Evolutionary conservation across 2,329 filamentous ascomycete species (phyloP), one percentile per base, ranked within the genome.

Genomic region (Xylaria hypoxylon): DNA sequence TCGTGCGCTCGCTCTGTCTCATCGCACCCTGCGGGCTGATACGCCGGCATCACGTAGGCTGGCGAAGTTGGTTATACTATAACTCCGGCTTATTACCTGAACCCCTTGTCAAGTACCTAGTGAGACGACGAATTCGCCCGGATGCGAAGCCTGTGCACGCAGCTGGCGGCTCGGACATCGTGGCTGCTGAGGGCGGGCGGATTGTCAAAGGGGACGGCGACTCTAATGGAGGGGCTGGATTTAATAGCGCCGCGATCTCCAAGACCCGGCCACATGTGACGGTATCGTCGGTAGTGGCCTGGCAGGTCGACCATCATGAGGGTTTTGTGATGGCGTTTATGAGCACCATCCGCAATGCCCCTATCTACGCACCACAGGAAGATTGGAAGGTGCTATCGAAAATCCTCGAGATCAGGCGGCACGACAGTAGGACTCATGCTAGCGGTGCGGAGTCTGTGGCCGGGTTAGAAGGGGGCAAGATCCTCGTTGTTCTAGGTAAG

Each of bases 251-350:
- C 28, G 68, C 80, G 0, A 78, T 93, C 15, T 86, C 89, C 3
- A 80, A 81, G 2, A 78, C 79, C 13, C 80, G 85, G 59, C 83
- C 85, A 0, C 72, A 80, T 17, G 81, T 89, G 19, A 88, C 86
- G 7, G 85, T 92, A 3, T 85, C 88, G 0, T 82, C 84, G 3
- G 86, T 91, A 0, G 88, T 93, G 55, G 79, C 81, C 51, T 94
- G 92, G 90, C 92, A 95, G 78, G 79, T 93, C 22, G 80, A 83
- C 40, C 75, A 85, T 31, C 91, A 95, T 75, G 74, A 77, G 1
- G 92, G 91, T 0, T 94, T 93, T 73, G 81, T 93, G 5, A 81
- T 83, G 2, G 86, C 91, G 0, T 94, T 94, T 73, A 85, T 93
- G 73, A 91, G 88, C 64, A 89, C 86, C 33, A 90, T 95, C 71